phyloP scores from a whole-genome alignment of 208 protist genomes.

The Phytomonas francai region DNA sequence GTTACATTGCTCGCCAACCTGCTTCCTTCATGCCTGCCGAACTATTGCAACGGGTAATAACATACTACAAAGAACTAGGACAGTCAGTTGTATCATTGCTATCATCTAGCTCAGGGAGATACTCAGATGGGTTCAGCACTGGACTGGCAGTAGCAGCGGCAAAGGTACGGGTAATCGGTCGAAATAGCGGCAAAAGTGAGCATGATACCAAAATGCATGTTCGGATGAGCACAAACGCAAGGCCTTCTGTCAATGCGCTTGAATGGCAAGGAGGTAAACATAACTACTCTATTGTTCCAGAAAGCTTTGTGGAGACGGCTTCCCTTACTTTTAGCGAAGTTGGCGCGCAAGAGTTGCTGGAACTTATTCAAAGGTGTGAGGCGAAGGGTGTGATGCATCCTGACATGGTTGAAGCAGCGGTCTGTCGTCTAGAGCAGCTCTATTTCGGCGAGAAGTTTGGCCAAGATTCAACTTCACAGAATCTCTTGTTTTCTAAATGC shows the following conservation, averaged over 20 bases:
- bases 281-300: conserved; percentile 16
- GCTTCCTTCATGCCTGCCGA: conserved; percentile 37
- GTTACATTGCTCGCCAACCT: conserved; percentile 41
- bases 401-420: conserved; percentile 38
- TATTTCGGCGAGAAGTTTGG: conserved; percentile 21
- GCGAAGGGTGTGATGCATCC: conserved; percentile 46
- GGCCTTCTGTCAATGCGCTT: not conserved
- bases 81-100: conserved; percentile 56
- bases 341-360: conserved; percentile 34
- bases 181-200: conserved; percentile 3
- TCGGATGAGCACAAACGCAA: not conserved
- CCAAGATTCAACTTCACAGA: not conserved
- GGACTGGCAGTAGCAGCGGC: conserved; percentile 13
- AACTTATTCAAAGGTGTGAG: conserved; percentile 63
- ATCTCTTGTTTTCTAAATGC: not conserved
- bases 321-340: conserved; percentile 24
- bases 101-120: conserved; percentile 22
- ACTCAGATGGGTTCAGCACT: conserved; percentile 30
- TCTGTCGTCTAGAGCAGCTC: conserved; percentile 29
- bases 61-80: conserved; percentile 56
- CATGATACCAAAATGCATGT: not conserved
- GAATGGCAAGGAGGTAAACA: not conserved
- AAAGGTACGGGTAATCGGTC: not conserved
- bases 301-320: conserved; percentile 38
- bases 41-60: conserved; percentile 49